These are phyloP conservation scores for Trametes elegans DNA, from an alignment of 768 basidiomycete species.

Conservation along the genomic window DNA sequence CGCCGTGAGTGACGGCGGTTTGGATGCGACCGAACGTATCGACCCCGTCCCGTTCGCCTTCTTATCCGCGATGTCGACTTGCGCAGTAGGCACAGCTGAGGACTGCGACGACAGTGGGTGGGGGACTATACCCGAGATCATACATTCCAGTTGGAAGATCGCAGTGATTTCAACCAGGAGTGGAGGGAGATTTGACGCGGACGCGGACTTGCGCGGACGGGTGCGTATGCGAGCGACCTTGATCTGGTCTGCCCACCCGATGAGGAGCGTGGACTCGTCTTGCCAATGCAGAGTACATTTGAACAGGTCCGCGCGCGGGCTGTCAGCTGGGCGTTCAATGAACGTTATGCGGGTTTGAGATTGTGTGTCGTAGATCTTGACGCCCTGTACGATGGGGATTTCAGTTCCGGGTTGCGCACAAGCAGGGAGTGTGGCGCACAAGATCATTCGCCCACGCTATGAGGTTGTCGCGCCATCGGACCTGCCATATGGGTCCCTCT, in stretches of 20 bases:
- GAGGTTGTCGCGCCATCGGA: constrained; percentile 79
- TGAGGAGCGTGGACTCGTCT: constrained; percentile 85
- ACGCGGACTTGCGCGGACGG: constrained; percentile 47
- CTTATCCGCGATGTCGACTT: background rate
- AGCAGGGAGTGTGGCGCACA: constrained; percentile 41
- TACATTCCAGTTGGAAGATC: constrained; percentile 90
- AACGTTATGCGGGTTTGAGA: constrained; percentile 78
- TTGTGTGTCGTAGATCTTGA: constrained; percentile 87
- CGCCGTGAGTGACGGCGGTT: constrained; percentile 48
- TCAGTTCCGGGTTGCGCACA: background rate
- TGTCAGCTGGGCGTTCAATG: constrained; percentile 78
- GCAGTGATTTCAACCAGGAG: constrained; percentile 85
- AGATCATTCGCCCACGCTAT: constrained; percentile 97
- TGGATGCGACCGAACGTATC: constrained; percentile 25
- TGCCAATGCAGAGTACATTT: constrained; percentile 92
- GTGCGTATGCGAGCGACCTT: constrained; percentile 82
- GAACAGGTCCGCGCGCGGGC: constrained; percentile 92
- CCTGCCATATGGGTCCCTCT: constrained; percentile 94
- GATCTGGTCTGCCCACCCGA: constrained; percentile 93
- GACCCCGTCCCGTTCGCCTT: constrained; percentile 15
- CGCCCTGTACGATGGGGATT: constrained; percentile 59
- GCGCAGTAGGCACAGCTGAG: background rate
- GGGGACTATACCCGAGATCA: constrained; percentile 88
- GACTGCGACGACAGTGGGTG: constrained; percentile 48
- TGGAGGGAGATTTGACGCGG: constrained; percentile 49